These are phyloP conservation scores for Colletotrichum sansevieriae DNA, from an alignment of 2,329 filamentous ascomycete genomes.

Conservation along the genomic window DNA sequence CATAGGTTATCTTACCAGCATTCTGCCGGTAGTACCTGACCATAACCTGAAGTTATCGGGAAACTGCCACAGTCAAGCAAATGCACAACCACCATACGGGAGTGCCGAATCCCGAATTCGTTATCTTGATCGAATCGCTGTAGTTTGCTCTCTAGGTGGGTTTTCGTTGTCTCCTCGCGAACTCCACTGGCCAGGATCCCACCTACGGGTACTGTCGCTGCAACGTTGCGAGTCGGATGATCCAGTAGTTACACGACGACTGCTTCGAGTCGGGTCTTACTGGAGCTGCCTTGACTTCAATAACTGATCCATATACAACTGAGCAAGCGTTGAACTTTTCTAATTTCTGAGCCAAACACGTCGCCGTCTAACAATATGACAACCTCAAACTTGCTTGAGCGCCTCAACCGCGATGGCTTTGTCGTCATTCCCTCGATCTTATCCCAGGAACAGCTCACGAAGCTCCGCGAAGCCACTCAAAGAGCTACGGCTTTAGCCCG, in stretches of 20 bases:
- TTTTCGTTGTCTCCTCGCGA: not conserved
- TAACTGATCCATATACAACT: too few species aligned
- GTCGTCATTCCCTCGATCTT: conserved; percentile 78
- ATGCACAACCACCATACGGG: not conserved
- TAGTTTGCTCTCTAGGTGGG: not conserved
- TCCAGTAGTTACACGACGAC: not conserved
- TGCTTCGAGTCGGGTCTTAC: too few species aligned
- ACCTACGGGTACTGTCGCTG: not conserved
- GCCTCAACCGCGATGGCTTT: conserved; percentile 80
- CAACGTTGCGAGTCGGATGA: conserved; percentile 30
- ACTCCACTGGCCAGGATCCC: conserved; percentile 30
- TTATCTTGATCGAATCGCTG: conserved; percentile 18
- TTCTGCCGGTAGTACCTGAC: too few species aligned
- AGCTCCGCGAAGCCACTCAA: conserved; percentile 71
- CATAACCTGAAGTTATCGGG: too few species aligned
- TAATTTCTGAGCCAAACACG: not conserved
- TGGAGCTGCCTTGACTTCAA: too few species aligned
- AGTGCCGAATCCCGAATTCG: not conserved
- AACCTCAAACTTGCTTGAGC: conserved; percentile 54
- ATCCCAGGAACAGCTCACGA: conserved; percentile 63
- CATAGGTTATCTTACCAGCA: too few species aligned
- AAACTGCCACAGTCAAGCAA: not conserved
- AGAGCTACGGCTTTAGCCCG: conserved; percentile 73
- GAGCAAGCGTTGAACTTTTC: not conserved
- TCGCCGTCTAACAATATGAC: conserved; percentile 14